Conservation (phyloP, 768 basidiomycete species). For the Naganishia onofrii region DNA sequence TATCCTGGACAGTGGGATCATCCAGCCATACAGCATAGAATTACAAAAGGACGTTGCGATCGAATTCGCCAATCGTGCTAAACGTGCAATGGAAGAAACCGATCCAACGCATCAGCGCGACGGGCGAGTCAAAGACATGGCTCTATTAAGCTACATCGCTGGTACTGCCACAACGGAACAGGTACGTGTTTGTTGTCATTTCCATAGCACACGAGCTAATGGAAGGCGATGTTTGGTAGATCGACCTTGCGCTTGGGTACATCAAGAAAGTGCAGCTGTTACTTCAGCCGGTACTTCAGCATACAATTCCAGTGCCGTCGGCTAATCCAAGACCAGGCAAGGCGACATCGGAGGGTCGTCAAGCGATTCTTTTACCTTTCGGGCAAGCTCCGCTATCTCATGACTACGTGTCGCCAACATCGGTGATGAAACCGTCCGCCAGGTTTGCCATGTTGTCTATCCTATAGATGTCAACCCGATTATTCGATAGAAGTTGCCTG, state of each 20-base stretch:
- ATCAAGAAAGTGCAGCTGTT: slow-evolving; percentile 22
- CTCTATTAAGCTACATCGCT: not conserved
- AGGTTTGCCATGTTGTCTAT: slow-evolving; percentile 47
- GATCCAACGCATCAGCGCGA: not conserved
- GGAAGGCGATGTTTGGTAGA: not conserved
- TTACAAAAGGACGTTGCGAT: slow-evolving; percentile 14
- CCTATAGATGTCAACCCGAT: slow-evolving; percentile 24
- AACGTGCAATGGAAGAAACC: not conserved
- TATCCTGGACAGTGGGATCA: slow-evolving; percentile 24
- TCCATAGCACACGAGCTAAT: not conserved
- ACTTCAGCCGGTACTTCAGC: slow-evolving; percentile 21
- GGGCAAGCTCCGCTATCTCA: slow-evolving; percentile 12
- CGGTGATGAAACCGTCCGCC: slow-evolving; percentile 47
- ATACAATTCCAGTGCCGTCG: not conserved
- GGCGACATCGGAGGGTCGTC: slow-evolving; percentile 13
- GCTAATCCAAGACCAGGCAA: not conserved
- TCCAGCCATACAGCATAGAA: not conserved
- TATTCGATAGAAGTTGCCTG: not conserved
- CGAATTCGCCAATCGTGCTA: slow-evolving; percentile 19
- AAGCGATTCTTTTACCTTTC: slow-evolving; percentile 26
- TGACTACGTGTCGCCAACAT: slow-evolving; percentile 37
- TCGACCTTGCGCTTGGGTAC: slow-evolving; percentile 1
- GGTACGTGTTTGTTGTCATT: not conserved
- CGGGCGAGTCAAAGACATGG: not conserved
- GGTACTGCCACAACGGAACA: slow-evolving; percentile 6